Base-by-base conservation (phyloP, 768 basidiomycete species). In the Russula sp. region DNA sequence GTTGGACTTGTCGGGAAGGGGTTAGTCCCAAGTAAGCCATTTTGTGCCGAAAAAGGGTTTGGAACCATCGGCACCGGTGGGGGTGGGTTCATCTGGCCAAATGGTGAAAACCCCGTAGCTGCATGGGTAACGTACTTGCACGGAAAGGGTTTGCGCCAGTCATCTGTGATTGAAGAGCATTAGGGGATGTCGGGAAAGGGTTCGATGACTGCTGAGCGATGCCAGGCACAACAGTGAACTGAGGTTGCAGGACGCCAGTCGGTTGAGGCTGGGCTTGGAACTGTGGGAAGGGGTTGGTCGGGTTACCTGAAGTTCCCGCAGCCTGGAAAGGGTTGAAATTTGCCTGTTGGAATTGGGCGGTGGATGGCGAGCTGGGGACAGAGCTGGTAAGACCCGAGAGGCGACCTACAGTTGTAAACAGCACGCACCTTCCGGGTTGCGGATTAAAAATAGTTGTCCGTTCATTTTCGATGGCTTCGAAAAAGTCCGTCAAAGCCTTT, bases 381-480 rank as follows among this genome's bases (percentile, higher is more conserved):
- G 16, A 32, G 34, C 63, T 65, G 57, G 62, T 36, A 57, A 60
- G 38, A 48, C 22, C 13, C 34, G 18, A 57, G 5, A 20, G 26
- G 26, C 2, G 44, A 49, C 26, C 13, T 44, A 40, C 38, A 16
- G 38, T 16, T 10, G 59, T 5, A 26, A 52, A 49, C 14, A 24
- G 50, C 7, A 54, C 76, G 30, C 67, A 85, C 87, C 83, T 85
- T 71, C 80, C 80, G 7, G 81, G 80, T 65, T 83, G 80, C 8
- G 87, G 83, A 65, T 85, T 85, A 72, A 87, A 87, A 79, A 84
- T 84, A n/a, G 83, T 79, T 10, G 85, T n/a, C 80, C 91, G 88
- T 61, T 89, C 86, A 59, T 84, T 81, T 73, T 97, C 94, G 68
- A 99, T 96, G 6, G 90, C 83, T 30, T 80, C 76, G 76, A 99